Base-by-base conservation (phyloP, 1,284 basidiomycete species). In the Boletus sp. region DNA sequence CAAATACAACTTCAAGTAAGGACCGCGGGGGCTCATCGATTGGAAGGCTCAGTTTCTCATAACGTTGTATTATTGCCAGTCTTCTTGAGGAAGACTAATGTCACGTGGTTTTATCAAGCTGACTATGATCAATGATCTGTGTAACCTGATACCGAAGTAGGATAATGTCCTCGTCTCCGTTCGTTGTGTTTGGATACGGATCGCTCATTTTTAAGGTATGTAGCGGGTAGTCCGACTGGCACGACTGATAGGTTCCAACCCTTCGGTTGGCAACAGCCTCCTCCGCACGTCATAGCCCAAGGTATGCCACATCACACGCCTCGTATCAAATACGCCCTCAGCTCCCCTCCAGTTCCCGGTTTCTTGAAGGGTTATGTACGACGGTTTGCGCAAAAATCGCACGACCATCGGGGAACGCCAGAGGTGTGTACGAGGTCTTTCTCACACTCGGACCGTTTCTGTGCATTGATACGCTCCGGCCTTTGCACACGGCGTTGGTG, bases 291-390 rank as follows among this genome's bases (percentile, higher is more conserved):
- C 43, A 75, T 85, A 49, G 72, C 76, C 1, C 78, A 87, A 81
- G 82, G 90, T 89, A 62, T 38, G 72, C 55, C 43, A 16, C 23
- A 7, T 6, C 5, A 25, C 33, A 13, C 31, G 40, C 55, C 28
- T 35, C 2, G 9, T 5, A 13, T 16, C 8, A 17, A 46, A 52
- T 48, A 17, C 52, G 13, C 10, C 49, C 40, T 46, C 28, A 58
- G 14, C 16, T 31, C 21, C 0, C 16, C 17, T 31, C 28, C 55
- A 91, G 90, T 80, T 2, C 83, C 92, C 0, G 94, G 93, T 28
- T 96, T 87, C 71, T 78, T 96, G 67, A 94, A 93, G 74, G 91
- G 91, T 33, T 94, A 92, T 65, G 90, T 93, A 0, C 84, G 94
- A 4, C 80, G 93, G 33, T 96, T 96, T 69, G 91, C 94, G 0